Evolutionary conservation across 345 rosid species (phyloP).

Genomic region (Melastoma malabathricum): DNA sequence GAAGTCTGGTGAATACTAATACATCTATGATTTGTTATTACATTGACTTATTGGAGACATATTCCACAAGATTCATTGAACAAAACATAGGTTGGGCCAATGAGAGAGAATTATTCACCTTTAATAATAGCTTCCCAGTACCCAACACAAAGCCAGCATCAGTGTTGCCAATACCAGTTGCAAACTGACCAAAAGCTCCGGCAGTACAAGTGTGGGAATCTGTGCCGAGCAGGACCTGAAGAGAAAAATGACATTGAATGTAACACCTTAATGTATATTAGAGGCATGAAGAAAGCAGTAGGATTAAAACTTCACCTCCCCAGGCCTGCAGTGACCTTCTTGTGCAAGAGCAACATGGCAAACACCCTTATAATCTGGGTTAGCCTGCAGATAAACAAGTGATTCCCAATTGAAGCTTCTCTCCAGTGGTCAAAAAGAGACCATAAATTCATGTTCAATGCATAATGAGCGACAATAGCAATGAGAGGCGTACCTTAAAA

Average conservation of each 20-base stretch:
- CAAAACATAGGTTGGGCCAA: background rate
- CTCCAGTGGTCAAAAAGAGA: background rate
- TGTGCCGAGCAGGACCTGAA: slow-evolving; percentile 81
- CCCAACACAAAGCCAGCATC: slow-evolving; percentile 96
- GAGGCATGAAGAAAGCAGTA: background rate
- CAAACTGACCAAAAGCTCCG: slow-evolving; percentile 98
- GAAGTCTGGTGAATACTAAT: too few species aligned
- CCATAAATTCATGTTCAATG: slow-evolving; percentile 1
- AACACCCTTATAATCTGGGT: slow-evolving; percentile 98
- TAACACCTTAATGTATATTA: too few species aligned
- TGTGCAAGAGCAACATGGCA: slow-evolving; percentile 97
- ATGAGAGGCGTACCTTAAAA: slow-evolving; percentile 45
- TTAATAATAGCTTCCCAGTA: slow-evolving; percentile 82
- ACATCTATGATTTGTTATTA: too few species aligned
- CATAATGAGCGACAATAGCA: background rate
- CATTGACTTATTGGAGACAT: too few species aligned
- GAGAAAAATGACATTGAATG: background rate
- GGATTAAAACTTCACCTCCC: slow-evolving; percentile 48
- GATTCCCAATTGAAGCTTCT: slow-evolving; percentile 1
- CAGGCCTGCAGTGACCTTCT: slow-evolving; percentile 99
- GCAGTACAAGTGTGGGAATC: slow-evolving; percentile 98
- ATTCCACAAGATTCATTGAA: background rate
- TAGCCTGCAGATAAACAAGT: slow-evolving; percentile 40
- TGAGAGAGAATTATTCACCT: slow-evolving; percentile 22
- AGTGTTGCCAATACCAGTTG: slow-evolving; percentile 96